Conservation (phyloP, 2,329 filamentous ascomycete genomes). For the Metarhizium anisopliae region DNA sequence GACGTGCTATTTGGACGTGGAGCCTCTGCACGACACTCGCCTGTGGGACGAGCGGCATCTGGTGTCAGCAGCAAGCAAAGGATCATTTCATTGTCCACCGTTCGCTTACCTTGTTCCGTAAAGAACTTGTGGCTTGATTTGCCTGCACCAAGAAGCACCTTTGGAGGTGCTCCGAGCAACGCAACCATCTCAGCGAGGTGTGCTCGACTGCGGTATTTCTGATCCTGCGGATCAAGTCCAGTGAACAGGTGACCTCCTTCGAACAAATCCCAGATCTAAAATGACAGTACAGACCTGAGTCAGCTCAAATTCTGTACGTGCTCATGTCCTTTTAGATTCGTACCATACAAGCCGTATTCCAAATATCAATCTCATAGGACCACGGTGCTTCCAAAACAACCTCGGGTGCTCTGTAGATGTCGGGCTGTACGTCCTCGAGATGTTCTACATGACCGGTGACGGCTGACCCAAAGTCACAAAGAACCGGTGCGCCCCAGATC, state of each 20-base stretch:
- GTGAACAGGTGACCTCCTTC: constrained; percentile 36
- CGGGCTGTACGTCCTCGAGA: constrained; percentile 29
- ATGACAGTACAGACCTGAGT: background rate
- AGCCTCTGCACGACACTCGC: too few species aligned
- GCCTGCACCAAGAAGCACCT: constrained; percentile 22
- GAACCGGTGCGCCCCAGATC: constrained; percentile 22
- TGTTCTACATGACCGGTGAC: constrained; percentile 21
- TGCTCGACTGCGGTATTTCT: constrained; percentile 31
- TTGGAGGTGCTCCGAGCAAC: constrained; percentile 34
- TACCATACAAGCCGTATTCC: constrained; percentile 43
- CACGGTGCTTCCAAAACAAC: constrained; percentile 37
- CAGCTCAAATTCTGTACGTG: background rate
- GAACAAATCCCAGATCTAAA: constrained; percentile 39
- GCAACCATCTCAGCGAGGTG: constrained; percentile 40
- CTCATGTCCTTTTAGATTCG: too few species aligned
- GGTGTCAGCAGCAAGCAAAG: too few species aligned
- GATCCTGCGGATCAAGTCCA: constrained; percentile 26
- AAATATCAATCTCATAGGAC: constrained; percentile 40
- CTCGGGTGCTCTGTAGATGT: constrained; percentile 33
- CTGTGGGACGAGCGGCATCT: too few species aligned
- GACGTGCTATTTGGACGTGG: too few species aligned
- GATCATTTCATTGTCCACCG: too few species aligned
- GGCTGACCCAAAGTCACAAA: constrained; percentile 43
- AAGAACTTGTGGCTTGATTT: constrained; percentile 28
- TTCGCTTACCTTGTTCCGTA: too few species aligned